Base-by-base conservation (phyloP, 2,329 filamentous ascomycete species). In the Paradendryphiella salina region DNA sequence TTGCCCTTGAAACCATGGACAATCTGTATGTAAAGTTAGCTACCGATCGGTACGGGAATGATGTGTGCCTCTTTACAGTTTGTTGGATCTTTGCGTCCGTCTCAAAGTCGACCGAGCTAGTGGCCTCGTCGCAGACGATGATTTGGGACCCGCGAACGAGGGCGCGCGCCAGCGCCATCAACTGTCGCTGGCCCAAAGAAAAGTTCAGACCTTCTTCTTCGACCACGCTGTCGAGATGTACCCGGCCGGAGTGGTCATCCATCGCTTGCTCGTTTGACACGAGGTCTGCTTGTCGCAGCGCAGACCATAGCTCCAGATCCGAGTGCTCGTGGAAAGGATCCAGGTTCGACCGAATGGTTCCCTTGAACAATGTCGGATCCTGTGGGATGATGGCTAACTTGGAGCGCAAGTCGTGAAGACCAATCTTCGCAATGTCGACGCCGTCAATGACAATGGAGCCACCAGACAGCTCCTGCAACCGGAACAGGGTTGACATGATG, bases 151-250 rank as follows among this genome's bases (percentile, higher is more conserved):
- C 85, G 31, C 93, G 86, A 4, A 97, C 93, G 2, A 99, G 83
- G 0, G 94, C 94, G 0, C 94, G 86, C 0, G 92, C 92, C 1
- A 99, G 81, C 1, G 94, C 94, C 88, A 97, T 96, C 40, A 97
- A 83, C 74, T 97, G 94, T 35, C 49, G 39, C 29, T 52, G 49
- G 3, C 3, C 94, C 8, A 97, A 85, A 0, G 90, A 96, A 78
- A 96, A 96, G 75, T 97, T 97, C 54, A 96, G 81, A 0, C 94
- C 94, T 75, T 96, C 93, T 69, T 97, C 94, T 63, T 96, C 91
- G 10, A 97, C 93, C 1, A 84, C 67, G 13, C 83, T 87, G 73
- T 97, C 93, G 17, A 99, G 86, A 59, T 90, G 85, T 54, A 96
- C 88, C 48, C 88, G 85, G 8, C 73, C 73, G n/a, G 74, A 70